Percentiles rank a stretch among this genome's conserved stretches.
These are phyloP conservation scores for Cronartium ribicola DNA, from an alignment of 1,284 basidiomycete genomes.

Conservation along the genomic window DNA sequence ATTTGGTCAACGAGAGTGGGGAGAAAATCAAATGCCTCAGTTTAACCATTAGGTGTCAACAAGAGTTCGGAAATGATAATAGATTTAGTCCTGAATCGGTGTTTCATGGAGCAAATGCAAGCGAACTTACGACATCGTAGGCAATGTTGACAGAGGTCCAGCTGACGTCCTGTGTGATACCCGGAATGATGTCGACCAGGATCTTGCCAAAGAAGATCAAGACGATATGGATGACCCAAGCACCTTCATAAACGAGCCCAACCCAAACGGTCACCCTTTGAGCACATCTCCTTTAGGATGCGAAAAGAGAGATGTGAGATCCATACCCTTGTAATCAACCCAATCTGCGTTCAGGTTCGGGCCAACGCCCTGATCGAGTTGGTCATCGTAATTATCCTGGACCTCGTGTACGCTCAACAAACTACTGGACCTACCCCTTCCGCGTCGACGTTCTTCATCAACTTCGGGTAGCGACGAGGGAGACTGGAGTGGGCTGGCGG, in stretches of 20 bases:
- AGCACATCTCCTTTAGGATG: conserved; percentile 12
- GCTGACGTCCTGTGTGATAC: conserved; percentile 86
- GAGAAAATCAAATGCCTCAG: not conserved
- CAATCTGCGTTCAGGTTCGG: conserved; percentile 90
- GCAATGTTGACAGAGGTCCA: conserved; percentile 92
- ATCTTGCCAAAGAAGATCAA: conserved; percentile 87
- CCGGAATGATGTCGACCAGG: conserved; percentile 86
- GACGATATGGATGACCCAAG: conserved; percentile 95
- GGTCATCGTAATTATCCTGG: conserved; percentile 53
- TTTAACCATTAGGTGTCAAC: not conserved
- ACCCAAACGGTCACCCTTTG: not conserved
- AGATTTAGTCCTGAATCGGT: not conserved
- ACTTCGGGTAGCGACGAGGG: conserved; percentile 18
- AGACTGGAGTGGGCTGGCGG: conserved; percentile 18
- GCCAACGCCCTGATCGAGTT: conserved; percentile 53
- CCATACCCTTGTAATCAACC: conserved; percentile 91
- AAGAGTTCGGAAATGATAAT: not conserved
- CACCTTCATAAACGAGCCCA: conserved; percentile 59
- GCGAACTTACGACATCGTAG: conserved; percentile 74
- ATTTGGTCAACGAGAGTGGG: conserved; percentile 3
- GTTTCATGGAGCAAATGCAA: not conserved
- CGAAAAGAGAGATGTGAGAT: not conserved
- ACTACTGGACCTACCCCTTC: conserved; percentile 27
- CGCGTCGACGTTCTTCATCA: conserved; percentile 5
- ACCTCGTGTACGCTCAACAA: conserved; percentile 54